Percentiles rank a stretch among this genome's conserved stretches.
phyloP scores from a whole-genome alignment of 257 asterid species.

The Datura wrightii region DNA sequence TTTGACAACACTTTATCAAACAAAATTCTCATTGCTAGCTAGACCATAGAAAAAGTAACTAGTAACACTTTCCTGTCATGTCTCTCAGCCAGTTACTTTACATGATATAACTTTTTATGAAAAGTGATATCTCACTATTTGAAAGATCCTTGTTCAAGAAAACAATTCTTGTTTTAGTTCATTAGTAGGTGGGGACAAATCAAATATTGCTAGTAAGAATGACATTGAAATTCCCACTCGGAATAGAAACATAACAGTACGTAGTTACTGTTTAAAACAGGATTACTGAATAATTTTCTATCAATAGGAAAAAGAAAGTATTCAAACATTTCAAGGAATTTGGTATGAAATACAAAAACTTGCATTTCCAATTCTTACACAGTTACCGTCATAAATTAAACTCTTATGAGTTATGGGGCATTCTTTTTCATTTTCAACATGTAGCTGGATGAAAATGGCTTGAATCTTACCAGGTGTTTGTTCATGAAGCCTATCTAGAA shows the following conservation, averaged over 20 bases:
- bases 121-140: neutral
- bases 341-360: constrained; percentile 42
- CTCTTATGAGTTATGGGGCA: constrained; percentile 32
- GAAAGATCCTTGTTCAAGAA: neutral
- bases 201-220: constrained; percentile 14
- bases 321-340: constrained; percentile 56
- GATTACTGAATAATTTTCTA: constrained; percentile 45
- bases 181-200: constrained; percentile 15
- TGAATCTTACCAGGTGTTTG: constrained; percentile 32
- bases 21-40: neutral
- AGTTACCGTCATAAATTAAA: constrained; percentile 39
- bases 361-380: constrained; percentile 24
- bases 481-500: neutral
- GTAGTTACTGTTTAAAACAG: constrained; percentile 35
- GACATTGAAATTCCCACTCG: constrained; percentile 21
- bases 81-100: neutral
- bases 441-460: constrained; percentile 35
- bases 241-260: too few species aligned
- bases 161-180: neutral
- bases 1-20: neutral
- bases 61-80: neutral
- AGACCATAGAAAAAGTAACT: neutral
- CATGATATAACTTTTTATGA: neutral
- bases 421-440: constrained; percentile 29
- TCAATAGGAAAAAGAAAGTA: constrained; percentile 48